Percentiles rank a stretch among this genome's conserved stretches.
Conservation (phyloP, 305 asterid species). For the Fraxinus albicans region DNA sequence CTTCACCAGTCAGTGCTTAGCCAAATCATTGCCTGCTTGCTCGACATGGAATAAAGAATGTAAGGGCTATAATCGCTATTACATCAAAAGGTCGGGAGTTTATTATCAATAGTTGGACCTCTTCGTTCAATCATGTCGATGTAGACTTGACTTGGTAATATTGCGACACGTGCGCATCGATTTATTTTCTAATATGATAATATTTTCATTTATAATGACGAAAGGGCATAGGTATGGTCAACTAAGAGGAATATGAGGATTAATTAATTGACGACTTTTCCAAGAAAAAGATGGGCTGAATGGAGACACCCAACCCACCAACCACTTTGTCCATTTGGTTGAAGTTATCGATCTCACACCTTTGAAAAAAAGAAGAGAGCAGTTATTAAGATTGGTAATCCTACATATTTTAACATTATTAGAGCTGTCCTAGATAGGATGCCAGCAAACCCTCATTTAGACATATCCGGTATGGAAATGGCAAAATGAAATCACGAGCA, state of each 20-base stretch:
- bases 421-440: not conserved
- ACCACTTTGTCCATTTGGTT: conserved; percentile 16
- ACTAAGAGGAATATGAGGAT: conserved; percentile 14
- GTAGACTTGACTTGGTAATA: not conserved
- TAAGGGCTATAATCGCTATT: not conserved
- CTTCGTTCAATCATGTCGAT: not conserved
- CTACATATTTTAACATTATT: not conserved
- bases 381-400: not conserved
- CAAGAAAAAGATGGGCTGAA: not conserved
- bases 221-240: conserved; percentile 5
- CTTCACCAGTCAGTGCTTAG: not conserved
- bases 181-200: not conserved
- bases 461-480: not conserved
- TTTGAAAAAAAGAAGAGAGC: not conserved
- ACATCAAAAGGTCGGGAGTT: not conserved
- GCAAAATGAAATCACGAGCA: too few species aligned
- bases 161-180: not conserved
- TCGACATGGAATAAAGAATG: not conserved
- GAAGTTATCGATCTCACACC: conserved; percentile 9
- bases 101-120: not conserved
- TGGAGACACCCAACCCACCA: conserved; percentile 11
- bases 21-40: not conserved
- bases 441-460: not conserved
- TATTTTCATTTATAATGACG: not conserved
- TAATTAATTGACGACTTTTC: not conserved